Evolutionary conservation across 2,329 filamentous ascomycete species (phyloP).

Genomic region (Colletotrichum horii): DNA sequence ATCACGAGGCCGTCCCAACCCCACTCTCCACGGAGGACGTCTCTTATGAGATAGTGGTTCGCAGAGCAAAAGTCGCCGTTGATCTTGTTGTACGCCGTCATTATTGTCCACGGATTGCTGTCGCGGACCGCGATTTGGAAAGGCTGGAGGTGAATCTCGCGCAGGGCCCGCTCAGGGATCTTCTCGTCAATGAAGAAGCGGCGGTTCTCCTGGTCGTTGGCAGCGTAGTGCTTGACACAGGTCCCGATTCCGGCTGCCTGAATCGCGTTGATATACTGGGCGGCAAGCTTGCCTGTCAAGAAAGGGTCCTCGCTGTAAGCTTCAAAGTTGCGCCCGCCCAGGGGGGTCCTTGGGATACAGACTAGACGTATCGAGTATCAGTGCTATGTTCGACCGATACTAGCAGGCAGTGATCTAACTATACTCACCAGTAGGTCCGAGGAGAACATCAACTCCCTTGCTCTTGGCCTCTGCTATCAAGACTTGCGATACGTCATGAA

Average conservation of each 20-base stretch:
- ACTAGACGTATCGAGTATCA: neutral
- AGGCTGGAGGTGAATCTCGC: constrained; percentile 26
- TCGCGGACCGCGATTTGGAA: constrained; percentile 51
- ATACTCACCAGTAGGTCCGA: neutral
- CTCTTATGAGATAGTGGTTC: constrained; percentile 40
- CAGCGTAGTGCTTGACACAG: neutral
- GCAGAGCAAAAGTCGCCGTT: constrained; percentile 49
- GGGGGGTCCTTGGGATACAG: constrained; percentile 43
- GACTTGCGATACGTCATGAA: neutral
- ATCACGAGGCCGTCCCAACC: constrained; percentile 49
- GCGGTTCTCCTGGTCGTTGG: neutral
- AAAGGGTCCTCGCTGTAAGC: constrained; percentile 82
- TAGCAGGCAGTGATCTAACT: too few relatives aligned
- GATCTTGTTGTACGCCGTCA: constrained; percentile 53
- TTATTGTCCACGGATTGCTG: constrained; percentile 46
- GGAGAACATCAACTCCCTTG: neutral
- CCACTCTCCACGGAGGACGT: constrained; percentile 48
- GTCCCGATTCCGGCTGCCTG: neutral
- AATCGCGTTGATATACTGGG: constrained; percentile 48
- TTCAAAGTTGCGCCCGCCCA: constrained; percentile 82
- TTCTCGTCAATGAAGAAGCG: neutral
- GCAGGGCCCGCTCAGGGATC: neutral
- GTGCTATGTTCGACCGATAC: neutral
- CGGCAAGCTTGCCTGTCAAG: constrained; percentile 66
- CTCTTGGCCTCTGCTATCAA: neutral